A percentile compares a stretch with the other conserved stretches of the same genome.
Conservation (phyloP, 169 alveolate species). For the Miamiensis avidus region DNA sequence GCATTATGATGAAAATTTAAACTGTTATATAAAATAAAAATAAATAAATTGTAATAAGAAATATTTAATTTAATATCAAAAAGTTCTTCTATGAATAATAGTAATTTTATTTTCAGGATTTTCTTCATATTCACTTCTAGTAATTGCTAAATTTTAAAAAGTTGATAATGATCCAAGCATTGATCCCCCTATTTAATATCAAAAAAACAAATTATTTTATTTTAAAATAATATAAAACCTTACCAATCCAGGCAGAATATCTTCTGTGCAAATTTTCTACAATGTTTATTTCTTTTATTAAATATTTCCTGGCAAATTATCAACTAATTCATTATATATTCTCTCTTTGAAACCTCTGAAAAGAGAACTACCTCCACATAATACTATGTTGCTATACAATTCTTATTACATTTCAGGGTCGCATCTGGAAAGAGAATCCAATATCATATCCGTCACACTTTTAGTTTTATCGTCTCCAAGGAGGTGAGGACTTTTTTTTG, state of each 20-base stretch:
- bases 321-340: conserved; percentile 23
- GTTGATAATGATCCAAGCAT: conserved; percentile 44
- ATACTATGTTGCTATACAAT: conserved; percentile 27
- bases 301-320: conserved; percentile 8
- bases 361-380: conserved; percentile 44
- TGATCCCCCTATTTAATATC: conserved; percentile 32
- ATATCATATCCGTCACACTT: conserved; percentile 27
- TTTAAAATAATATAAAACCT: neutral
- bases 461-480: conserved; percentile 3
- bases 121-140: conserved; percentile 40
- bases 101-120: conserved; percentile 42
- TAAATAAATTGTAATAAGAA: too few relatives aligned
- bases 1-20: too few relatives aligned
- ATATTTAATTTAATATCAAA: conserved; percentile 15
- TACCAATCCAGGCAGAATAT: conserved; percentile 48
- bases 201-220: neutral
- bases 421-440: conserved; percentile 38
- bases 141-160: conserved; percentile 40
- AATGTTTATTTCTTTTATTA: conserved; percentile 33
- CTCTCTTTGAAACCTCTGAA: conserved; percentile 26
- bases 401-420: conserved; percentile 36
- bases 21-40: too few relatives aligned
- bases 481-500: conserved; percentile 1
- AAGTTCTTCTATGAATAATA: conserved; percentile 39
- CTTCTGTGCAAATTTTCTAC: conserved; percentile 31